These are phyloP conservation scores for Mycena polygramma DNA, from an alignment of 768 basidiomycete genomes.

Conservation along the genomic window DNA sequence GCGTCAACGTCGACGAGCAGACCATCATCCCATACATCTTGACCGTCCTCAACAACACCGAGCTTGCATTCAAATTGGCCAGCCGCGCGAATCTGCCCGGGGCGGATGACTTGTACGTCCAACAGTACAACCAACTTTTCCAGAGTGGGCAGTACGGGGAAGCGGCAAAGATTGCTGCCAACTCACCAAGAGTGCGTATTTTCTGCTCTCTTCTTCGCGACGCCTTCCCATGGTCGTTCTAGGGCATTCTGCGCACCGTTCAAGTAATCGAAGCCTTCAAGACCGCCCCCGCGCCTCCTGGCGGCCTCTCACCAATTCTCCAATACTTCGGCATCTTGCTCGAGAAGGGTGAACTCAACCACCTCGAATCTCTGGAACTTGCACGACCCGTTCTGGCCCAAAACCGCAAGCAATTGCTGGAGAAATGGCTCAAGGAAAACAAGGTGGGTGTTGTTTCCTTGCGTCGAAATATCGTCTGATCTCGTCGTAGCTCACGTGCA, in stretches of 20 bases:
- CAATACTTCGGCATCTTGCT: constrained; percentile 99
- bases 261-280: constrained; percentile 99
- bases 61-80: constrained; percentile 97
- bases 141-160: constrained; percentile 89
- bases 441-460: constrained; percentile 68
- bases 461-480: background rate
- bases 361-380: constrained; percentile 94
- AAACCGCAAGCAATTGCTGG: constrained; percentile 94
- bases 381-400: constrained; percentile 96
- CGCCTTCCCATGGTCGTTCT: constrained; percentile 29
- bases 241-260: constrained; percentile 95
- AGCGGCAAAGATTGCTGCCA: constrained; percentile 97
- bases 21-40: constrained; percentile 97
- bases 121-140: constrained; percentile 95
- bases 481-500: constrained; percentile 88
- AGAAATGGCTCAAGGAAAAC: constrained; percentile 99
- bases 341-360: constrained; percentile 98
- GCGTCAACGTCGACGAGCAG: constrained; percentile 96
- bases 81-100: constrained; percentile 97
- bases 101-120: constrained; percentile 95
- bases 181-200: constrained; percentile 85
- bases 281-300: constrained; percentile 89
- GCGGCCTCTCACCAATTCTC: constrained; percentile 93
- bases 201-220: background rate
- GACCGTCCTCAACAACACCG: constrained; percentile 94